Percentiles rank a stretch among this genome's conserved stretches.
Evolutionary conservation across 2,329 filamentous ascomycete genomes (phyloP).

Genomic region (Kalaharituber pfeilii): DNA sequence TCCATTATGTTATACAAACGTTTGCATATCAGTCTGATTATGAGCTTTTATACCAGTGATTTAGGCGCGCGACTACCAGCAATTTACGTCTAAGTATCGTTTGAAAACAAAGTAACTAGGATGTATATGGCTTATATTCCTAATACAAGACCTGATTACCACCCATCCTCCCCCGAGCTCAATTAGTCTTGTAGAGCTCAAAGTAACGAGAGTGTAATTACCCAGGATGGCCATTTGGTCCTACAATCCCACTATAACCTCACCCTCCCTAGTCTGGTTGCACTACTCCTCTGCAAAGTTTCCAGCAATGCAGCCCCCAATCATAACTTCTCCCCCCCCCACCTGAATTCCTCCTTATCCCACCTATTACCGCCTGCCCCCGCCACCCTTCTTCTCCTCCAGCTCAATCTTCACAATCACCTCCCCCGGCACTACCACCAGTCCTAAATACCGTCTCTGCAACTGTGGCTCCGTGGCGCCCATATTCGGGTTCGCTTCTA

Average conservation of each 20-base stretch:
- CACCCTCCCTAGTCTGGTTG: too few relatives aligned
- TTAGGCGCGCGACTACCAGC: too few relatives aligned
- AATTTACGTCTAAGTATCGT: background rate
- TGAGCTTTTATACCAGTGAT: too few relatives aligned
- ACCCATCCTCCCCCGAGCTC: background rate
- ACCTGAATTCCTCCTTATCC: too few relatives aligned
- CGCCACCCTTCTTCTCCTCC: constrained; percentile 38
- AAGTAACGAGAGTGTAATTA: too few relatives aligned
- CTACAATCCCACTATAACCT: too few relatives aligned
- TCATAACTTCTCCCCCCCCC: background rate
- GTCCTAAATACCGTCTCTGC: constrained; percentile 74
- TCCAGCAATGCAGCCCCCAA: background rate
- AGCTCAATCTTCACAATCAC: constrained; percentile 78
- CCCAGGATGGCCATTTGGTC: too few relatives aligned
- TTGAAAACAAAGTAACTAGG: background rate
- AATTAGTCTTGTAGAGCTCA: background rate
- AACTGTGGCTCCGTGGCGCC: too few relatives aligned
- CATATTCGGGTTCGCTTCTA: too few relatives aligned
- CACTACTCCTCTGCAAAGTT: too few relatives aligned
- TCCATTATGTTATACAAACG: too few relatives aligned
- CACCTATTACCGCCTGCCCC: too few relatives aligned
- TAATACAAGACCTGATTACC: background rate
- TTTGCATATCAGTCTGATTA: background rate
- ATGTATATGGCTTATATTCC: background rate
- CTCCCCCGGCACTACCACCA: constrained; percentile 75